Percentiles rank a stretch among this genome's conserved stretches.
phyloP scores from a whole-genome alignment of 2,329 filamentous ascomycete genomes.

The Fusarium mexicanum region DNA sequence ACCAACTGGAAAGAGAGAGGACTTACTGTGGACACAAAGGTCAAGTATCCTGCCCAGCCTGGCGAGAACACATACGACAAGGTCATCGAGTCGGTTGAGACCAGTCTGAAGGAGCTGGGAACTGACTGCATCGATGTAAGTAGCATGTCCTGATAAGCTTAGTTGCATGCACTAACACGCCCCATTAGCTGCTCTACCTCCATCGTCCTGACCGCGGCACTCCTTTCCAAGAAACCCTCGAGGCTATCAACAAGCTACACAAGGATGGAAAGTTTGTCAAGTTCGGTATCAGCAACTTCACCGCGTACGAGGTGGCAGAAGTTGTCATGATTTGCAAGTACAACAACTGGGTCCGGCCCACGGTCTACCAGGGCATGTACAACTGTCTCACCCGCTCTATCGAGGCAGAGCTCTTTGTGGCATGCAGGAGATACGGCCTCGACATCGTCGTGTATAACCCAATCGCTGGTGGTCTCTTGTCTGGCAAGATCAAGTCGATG shows the following conservation, averaged over 20 bases:
- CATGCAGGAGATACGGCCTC: constrained; percentile 78
- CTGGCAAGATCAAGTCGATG: constrained; percentile 77
- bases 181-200: constrained; percentile 49
- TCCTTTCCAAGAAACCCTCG: constrained; percentile 82
- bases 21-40: constrained; percentile 81
- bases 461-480: constrained; percentile 81
- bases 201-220: constrained; percentile 65
- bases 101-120: constrained; percentile 75
- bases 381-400: constrained; percentile 81
- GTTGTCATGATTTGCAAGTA: constrained; percentile 81
- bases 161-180: constrained; percentile 4
- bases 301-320: constrained; percentile 88
- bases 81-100: constrained; percentile 72
- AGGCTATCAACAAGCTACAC: constrained; percentile 81
- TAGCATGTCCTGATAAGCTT: not conserved
- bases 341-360: constrained; percentile 83
- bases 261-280: constrained; percentile 86
- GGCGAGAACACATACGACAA: constrained; percentile 71
- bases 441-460: constrained; percentile 87
- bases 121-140: constrained; percentile 76
- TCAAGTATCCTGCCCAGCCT: constrained; percentile 67
- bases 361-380: constrained; percentile 90
- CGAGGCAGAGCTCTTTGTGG: constrained; percentile 77
- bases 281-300: constrained; percentile 85
- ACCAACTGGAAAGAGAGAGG: constrained; percentile 81